These are phyloP conservation scores for Xylariaceae sp. DNA, from an alignment of 2,329 filamentous ascomycete genomes.

Conservation along the genomic window DNA sequence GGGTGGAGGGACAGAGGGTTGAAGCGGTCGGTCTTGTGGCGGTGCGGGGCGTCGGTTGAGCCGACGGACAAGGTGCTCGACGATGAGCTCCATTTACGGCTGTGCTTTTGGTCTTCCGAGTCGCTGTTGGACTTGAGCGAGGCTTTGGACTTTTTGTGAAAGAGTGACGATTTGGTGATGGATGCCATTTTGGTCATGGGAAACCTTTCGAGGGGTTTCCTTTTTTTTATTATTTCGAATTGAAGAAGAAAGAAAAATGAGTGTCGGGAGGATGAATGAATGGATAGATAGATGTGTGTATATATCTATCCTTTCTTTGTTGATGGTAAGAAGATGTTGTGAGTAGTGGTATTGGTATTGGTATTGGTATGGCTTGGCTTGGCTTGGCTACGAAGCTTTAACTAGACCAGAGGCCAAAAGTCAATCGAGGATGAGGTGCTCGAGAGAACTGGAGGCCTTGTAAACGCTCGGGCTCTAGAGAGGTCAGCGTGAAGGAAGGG, in stretches of 20 bases:
- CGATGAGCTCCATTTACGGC: conserved; percentile 27
- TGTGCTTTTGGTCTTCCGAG: conserved; percentile 19
- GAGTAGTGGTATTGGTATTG: conserved; percentile 7
- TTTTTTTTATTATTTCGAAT: no score
- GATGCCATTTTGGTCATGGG: conserved; percentile 15
- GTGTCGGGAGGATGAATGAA: neutral
- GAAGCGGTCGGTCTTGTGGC: conserved; percentile 17
- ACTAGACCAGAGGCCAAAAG: conserved; percentile 4
- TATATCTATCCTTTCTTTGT: neutral
- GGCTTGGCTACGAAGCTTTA: neutral
- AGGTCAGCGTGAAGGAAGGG: neutral
- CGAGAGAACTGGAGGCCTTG: neutral
- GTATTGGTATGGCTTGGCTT: no score
- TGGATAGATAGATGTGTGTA: neutral
- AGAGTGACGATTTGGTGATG: conserved; percentile 22
- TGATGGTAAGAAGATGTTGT: neutral
- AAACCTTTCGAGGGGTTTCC: neutral
- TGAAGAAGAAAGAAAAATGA: no score
- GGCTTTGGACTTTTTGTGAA: conserved; percentile 28
- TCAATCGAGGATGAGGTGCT: neutral
- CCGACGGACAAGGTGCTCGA: conserved; percentile 27
- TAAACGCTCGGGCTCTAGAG: neutral
- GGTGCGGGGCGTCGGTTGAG: conserved; percentile 23
- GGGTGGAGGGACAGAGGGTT: conserved; percentile 32
- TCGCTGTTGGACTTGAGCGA: conserved; percentile 16